These are phyloP conservation scores for Lyophyllum semitale DNA, from an alignment of 768 basidiomycete genomes.

Conservation along the genomic window DNA sequence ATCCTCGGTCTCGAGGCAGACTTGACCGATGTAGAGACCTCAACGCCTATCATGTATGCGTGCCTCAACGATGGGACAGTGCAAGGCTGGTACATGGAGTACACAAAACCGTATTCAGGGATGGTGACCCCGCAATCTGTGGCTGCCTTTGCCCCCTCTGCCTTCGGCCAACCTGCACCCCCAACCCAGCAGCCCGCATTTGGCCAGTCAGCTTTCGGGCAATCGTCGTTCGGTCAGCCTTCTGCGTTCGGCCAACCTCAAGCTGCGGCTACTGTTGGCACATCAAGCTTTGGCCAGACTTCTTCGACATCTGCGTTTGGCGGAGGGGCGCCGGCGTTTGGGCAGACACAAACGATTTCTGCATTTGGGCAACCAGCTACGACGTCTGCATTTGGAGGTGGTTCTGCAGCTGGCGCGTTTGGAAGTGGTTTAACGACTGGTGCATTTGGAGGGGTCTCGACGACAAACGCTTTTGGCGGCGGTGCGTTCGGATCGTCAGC, in stretches of 20 bases:
- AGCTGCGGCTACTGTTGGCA: conserved; percentile 26
- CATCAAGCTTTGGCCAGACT: conserved; percentile 1
- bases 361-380: conserved; percentile 20
- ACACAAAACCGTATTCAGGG: conserved; percentile 58
- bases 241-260: conserved; percentile 11
- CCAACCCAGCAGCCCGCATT: background rate
- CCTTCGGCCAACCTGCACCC: conserved; percentile 21
- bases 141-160: conserved; percentile 5
- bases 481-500: conserved; percentile 17
- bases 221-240: conserved; percentile 16
- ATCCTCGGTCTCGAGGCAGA: conserved; percentile 67
- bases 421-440: conserved; percentile 8
- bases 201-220: conserved; percentile 16
- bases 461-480: conserved; percentile 25
- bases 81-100: conserved; percentile 71
- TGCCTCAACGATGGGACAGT: conserved; percentile 81
- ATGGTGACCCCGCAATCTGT: conserved; percentile 38
- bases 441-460: conserved; percentile 14
- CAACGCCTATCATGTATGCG: conserved; percentile 64
- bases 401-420: conserved; percentile 21
- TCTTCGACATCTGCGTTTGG: conserved; percentile 4
- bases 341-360: conserved; percentile 25
- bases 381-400: conserved; percentile 6
- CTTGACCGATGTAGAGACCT: conserved; percentile 48
- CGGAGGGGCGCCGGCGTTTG: conserved; percentile 22